Base-by-base conservation (phyloP, 495 filamentous ascomycete genomes). In the Xylaria bambusicola region DNA sequence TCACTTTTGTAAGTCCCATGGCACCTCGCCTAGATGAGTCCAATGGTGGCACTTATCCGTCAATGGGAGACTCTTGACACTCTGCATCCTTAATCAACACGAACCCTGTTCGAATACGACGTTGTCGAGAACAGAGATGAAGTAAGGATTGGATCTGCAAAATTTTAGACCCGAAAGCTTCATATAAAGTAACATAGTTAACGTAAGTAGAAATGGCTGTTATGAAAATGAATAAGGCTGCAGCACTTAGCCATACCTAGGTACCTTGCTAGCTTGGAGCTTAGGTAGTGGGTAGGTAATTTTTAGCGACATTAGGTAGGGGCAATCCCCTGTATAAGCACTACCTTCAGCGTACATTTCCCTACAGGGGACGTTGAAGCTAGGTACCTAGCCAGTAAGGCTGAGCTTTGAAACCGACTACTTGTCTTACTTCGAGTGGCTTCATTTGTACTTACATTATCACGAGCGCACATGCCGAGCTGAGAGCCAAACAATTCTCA, bases 1-100 rank as follows among this genome's bases (percentile, higher is more conserved):
- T 59, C 64, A 91, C 89, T 91, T 92, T 68, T 90, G 87, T 40
- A 91, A 84, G 66, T 91, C 86, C 84, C 84, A 86, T 3, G 86
- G 85, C 15, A 91, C 86, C 64, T 91, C 78, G 38, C 68, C 66
- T n/a, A 83, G 47, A 36, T 77, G 63, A 27, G 78, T 75, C 71
- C 90, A 93, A 66, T 93, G 88, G 62, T 85, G 82, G 60, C 84
- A 87, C 24, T 81, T 63, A 15, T 73, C 70, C 2, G 80, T 83
- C 56, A 84, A 73, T 24, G 75, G 75, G 38, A 79, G 70, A 20
- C 65, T 67, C 20, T 63, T 64, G 6, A 65, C 69, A 33, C 56
- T 68, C 63, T 68, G 64, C 64, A 72, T 69, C 23, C 44, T 64
- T 3, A 40, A 35, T 59, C 24, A 52, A 51, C 45, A 44, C 6